Evolutionary conservation across 768 basidiomycete species (phyloP), one percentile per base, ranked within the genome.

Genomic region (Pulveroboletus sp.): DNA sequence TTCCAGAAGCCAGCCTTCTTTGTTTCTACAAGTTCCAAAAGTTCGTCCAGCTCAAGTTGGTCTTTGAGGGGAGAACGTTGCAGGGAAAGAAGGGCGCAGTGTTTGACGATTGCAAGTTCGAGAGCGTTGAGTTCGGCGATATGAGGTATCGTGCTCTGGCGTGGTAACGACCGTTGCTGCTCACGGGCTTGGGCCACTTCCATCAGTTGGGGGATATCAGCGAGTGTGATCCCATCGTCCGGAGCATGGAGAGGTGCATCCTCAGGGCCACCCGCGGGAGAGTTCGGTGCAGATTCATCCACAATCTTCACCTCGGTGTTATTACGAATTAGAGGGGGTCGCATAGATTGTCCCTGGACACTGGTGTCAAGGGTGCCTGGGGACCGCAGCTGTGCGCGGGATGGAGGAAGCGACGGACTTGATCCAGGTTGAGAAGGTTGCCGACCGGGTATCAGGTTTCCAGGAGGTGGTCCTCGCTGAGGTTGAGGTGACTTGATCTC

Each of bases 1-100:
- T 89, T 89, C 93, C 93, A 99, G 71, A 96, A 96, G 17, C 87
- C 88, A 52, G 82, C 85, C 76, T 95, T 97, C 77, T 95, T 90
- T 19, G 76, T 76, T 67, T 97, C 94, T 24, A 99, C 81, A 66
- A 96, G 74, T 70, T 98, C 95, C 57, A 97, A 67, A 45, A 98
- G 76, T 64, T 99, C 96, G 53, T 98, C 96, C 57, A 97, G 62
- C 57, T 95, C 93, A 48, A 93, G 83, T 45, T 86, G 80, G 53
- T 92, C 89, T 56, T 78, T 81, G 26, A 98, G 69, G 10, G 87
- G 82, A 5, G 87, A 90, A 55, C 85, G 78, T 53, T 83, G 81
- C 39, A 99, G 74, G 8, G 82, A 79, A 6, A 94, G 75, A 2
- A 97, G 81, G 3, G 94, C 93, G 47, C 84, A 86, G 65, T 97